Evolutionary conservation across 441 rosid genomes (phyloP).

Genomic region (Mallotus japonicus): DNA sequence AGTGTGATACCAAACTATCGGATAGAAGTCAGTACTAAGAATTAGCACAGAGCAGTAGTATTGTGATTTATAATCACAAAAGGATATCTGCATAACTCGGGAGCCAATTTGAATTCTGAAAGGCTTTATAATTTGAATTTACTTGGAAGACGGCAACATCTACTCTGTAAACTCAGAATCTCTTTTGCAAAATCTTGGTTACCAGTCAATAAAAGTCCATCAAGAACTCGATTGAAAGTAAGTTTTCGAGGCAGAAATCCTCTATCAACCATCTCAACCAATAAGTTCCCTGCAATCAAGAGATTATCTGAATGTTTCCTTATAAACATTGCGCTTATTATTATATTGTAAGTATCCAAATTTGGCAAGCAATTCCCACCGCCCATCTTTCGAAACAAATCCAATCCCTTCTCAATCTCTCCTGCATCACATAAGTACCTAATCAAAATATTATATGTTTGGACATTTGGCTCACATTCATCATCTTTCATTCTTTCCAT

Average conservation of each 20-base stretch:
- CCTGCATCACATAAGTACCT: slow-evolving; percentile 61
- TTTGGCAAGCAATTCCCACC: slow-evolving; percentile 71
- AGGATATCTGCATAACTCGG: not conserved
- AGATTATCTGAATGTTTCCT: slow-evolving; percentile 74
- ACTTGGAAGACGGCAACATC: slow-evolving; percentile 54
- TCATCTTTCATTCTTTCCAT: slow-evolving; percentile 65
- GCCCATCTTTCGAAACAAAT: slow-evolving; percentile 67
- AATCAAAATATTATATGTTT: slow-evolving; percentile 70
- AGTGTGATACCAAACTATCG: not conserved
- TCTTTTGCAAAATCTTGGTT: slow-evolving; percentile 72
- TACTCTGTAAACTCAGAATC: slow-evolving; percentile 73
- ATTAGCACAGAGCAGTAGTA: not conserved
- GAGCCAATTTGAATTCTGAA: not conserved
- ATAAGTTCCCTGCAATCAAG: slow-evolving; percentile 70
- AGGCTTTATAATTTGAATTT: slow-evolving; percentile 54
- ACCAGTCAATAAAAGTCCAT: slow-evolving; percentile 83
- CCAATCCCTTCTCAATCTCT: slow-evolving; percentile 63
- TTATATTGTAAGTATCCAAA: slow-evolving; percentile 77
- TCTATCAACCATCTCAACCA: slow-evolving; percentile 91
- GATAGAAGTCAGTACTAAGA: not conserved
- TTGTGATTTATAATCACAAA: not conserved
- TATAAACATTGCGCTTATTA: slow-evolving; percentile 76
- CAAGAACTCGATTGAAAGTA: slow-evolving; percentile 69
- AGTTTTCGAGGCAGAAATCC: slow-evolving; percentile 78
- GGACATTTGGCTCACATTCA: slow-evolving; percentile 67